Evolutionary conservation across 1,284 basidiomycete genomes (phyloP), one percentile per base, ranked within the genome.

Genomic region (Austroboletus novae-zelandiae): DNA sequence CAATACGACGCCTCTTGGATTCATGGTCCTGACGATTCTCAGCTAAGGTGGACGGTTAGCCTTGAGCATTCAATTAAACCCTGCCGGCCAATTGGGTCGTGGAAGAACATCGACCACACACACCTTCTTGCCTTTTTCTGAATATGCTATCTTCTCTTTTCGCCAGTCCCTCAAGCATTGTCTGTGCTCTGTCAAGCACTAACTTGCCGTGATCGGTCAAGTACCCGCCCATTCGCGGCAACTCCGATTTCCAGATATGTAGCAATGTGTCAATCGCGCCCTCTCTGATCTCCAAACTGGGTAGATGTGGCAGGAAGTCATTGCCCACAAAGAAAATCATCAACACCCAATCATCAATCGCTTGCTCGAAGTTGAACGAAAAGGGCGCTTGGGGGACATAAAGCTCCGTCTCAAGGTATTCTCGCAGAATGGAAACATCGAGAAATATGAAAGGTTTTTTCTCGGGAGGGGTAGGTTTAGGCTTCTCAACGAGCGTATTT

Each of bases 291-390:
- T 99, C 97, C 75, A 99, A 83, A 53, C 89, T 93, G 20, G 97
- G 97, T 54, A 99, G 77, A 74, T 99, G 97, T 15, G 97, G 97
- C 65, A 99, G 78, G 78, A 99, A 99, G 75, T 99, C 97, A 77
- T 99, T 99, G 61, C 97, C 97, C 65, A 99, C 96, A 71, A 99
- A 98, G 83, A 99, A 98, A 65, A 98, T 98, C 64, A 99, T 79
- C 67, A 99, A 86, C 62, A 99, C 93, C 96, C 97, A 99, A 71
- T 99, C 97, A 79, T 99, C 97, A 71, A 99, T 93, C 34, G 97
- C 95, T 69, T 91, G 86, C 72, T 99, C 97, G 66, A 97, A 77
- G 64, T 94, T 86, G 78, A 96, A 99, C n/a, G 86, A 83, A 73
- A 98, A 97, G 1, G 87, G 76, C 14, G 80, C 71, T 52, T 82